phyloP scores from a whole-genome alignment of 2,329 filamentous ascomycete genomes.

The Aspergillaceae sp. region DNA sequence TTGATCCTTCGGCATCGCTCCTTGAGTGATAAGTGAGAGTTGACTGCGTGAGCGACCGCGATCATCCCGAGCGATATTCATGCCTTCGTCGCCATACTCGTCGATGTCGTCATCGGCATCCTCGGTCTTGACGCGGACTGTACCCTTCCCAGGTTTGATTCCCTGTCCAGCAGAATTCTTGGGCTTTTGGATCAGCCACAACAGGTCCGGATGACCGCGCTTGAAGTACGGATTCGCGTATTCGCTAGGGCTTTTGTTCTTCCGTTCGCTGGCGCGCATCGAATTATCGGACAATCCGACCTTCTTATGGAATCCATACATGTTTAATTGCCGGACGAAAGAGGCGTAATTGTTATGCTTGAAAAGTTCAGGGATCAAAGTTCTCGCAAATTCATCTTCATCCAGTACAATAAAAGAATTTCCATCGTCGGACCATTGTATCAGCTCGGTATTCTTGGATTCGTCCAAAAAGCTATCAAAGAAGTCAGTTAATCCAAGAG shows the following conservation, averaged over 20 bases:
- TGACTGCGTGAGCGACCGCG: slow-evolving; percentile 29
- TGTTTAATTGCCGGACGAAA: slow-evolving; percentile 63
- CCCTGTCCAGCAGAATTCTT: slow-evolving; percentile 57
- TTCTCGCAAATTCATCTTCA: slow-evolving; percentile 79
- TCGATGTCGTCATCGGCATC: slow-evolving; percentile 57
- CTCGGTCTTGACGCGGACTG: slow-evolving; percentile 40
- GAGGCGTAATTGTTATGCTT: slow-evolving; percentile 75
- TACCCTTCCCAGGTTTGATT: slow-evolving; percentile 43
- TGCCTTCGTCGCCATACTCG: slow-evolving; percentile 38
- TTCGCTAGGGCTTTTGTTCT: slow-evolving; percentile 96
- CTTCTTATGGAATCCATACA: slow-evolving; percentile 60
- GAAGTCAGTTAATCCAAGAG: slow-evolving; percentile 7
- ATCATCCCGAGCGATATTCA: slow-evolving; percentile 23
- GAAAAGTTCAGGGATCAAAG: slow-evolving; percentile 64
- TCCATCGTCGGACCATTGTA: slow-evolving; percentile 93
- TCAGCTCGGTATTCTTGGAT: slow-evolving; percentile 84
- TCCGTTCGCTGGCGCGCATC: slow-evolving; percentile 92
- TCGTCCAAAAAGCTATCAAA: slow-evolving; percentile 75
- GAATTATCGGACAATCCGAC: slow-evolving; percentile 92
- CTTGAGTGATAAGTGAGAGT: slow-evolving; percentile 34
- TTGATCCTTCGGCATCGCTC: slow-evolving; percentile 58
- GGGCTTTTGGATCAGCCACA: slow-evolving; percentile 95
- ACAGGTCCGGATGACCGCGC: slow-evolving; percentile 78
- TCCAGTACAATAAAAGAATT: slow-evolving; percentile 95
- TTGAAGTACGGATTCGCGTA: slow-evolving; percentile 97